Evolutionary conservation across 1,139 yeast genomes (phyloP).

Genomic region (Suhomyces maxii): DNA sequence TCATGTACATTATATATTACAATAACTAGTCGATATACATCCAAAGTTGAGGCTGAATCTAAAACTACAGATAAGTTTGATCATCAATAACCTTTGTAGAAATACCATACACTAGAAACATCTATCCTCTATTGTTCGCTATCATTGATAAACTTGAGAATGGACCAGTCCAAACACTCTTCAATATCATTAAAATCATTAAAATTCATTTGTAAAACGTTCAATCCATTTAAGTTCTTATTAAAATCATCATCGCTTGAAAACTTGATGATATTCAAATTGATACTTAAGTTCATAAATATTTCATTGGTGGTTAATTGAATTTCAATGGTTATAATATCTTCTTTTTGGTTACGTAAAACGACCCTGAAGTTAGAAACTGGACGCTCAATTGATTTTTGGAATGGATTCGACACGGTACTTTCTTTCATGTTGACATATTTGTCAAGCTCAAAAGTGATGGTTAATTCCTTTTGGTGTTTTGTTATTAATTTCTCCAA

Average conservation of each 20-base stretch:
- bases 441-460: slow-evolving; percentile 22
- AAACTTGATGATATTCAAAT: slow-evolving; percentile 36
- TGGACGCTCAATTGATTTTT: slow-evolving; percentile 42
- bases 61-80: too few relatives aligned
- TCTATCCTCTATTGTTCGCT: slow-evolving; percentile 9
- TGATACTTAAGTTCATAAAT: slow-evolving; percentile 39
- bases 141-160: slow-evolving; percentile 32
- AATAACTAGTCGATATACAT: background rate
- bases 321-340: slow-evolving; percentile 28
- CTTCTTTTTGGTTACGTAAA: slow-evolving; percentile 14
- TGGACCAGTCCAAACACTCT: slow-evolving; percentile 67
- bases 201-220: slow-evolving; percentile 48
- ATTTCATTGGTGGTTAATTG: slow-evolving; percentile 42
- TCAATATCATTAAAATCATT: slow-evolving; percentile 63
- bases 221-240: slow-evolving; percentile 34
- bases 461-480: slow-evolving; percentile 20
- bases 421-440: slow-evolving; percentile 25
- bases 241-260: slow-evolving; percentile 28
- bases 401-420: slow-evolving; percentile 33
- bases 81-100: background rate
- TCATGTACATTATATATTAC: background rate
- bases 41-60: too few relatives aligned
- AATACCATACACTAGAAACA: too few relatives aligned
- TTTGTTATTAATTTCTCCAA: slow-evolving; percentile 31
- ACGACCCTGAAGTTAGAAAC: slow-evolving; percentile 25